Base-by-base conservation (phyloP, 2,329 filamentous ascomycete genomes). In the Penicillium brevicompactum region DNA sequence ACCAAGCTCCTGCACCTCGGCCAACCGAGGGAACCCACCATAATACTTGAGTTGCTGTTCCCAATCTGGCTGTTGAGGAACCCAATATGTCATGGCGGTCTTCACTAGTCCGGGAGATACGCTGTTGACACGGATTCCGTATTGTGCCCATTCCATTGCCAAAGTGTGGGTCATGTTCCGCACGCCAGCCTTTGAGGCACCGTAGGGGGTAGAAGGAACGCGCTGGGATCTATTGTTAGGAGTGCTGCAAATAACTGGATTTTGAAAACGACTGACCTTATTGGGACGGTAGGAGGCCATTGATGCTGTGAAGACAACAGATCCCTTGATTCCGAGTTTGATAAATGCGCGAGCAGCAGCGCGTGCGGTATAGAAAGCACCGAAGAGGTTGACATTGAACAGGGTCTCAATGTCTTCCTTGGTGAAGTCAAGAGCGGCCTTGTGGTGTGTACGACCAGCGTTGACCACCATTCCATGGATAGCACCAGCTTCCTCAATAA, bases 1-100 rank as follows among this genome's bases (percentile, higher is more conserved):
- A 14, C 78, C 78, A 8, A 81, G 66, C 65, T 82, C 80, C 63
- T 80, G 76, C 4, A 80, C 77, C 60, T 82, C 74, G 0, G 80
- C 81, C 49, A 84, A 60, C 16, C 80, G 70, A 3, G 79, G 78
- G 70, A 84, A 80, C 1, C 80, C 81, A 8, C 81, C 79, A 60
- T 83, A 83, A 62, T 82, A 82, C 66, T 80, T 77, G 61, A 82
- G 73, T 69, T 83, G 80, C 56, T 78, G 66, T 46, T 80, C 76
- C 78, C 79, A 82, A 56, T 82, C 80, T 0, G 76, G 73, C 47
- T 78, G 75, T 47, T 74, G 72, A 18, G 79, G 77, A 4, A 82
- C 60, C 53, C 58, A 60, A 18, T 62, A 62, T n/a, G 75, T 65
- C 76, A 81, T 67, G 4, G 74, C 75, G 1, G 77, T 57, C 68